Evolutionary conservation across 768 basidiomycete species (phyloP), one percentile per base, ranked within the genome.

Genomic region (Trametes elegans): DNA sequence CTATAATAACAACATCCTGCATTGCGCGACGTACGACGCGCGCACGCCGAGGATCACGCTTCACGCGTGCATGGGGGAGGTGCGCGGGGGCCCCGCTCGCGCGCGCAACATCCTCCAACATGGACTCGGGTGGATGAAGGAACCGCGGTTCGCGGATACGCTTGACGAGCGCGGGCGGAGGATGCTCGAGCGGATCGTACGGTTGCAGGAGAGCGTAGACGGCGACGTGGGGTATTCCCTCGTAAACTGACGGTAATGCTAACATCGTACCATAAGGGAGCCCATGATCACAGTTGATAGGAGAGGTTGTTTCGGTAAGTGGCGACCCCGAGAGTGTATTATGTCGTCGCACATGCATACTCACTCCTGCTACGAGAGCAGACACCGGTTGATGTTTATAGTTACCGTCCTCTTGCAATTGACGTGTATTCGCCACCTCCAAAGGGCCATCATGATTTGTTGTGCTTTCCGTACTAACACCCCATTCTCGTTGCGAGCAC

Each of bases 91-190:
- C 0, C 73, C 79, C 3, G 67, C 72, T 1, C 81, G 88, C 0
- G 88, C 87, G 3, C 73, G 87, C 23, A 89, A 89, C 62, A 74
- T 91, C 23, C 78, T 91, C 14, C 88, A 91, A 67, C 89, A 90
- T 62, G 85, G 81, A 13, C 67, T 90, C 46, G 59, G 68, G 13
- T 91, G 88, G 88, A 87, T 90, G 82, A 81, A 77, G 49, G 77
- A 76, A 14, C 68, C 70, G 0, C 29, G 34, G 10, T 88, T 89
- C 62, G 66, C 70, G 6, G 66, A 73, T 10, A 73, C 72, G 2
- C 65, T 88, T 19, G 71, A 78, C 38, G 71, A 68, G 16, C 64
- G 70, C 24, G 81, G 83, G 9, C 73, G 67, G 61, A 68, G 53
- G 44, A 88, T 89, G 85, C 71, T 86, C 43, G 76, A 78, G 23